Conservation (phyloP, 352 stramenopile species). For the Globisporangium takayamanum region DNA sequence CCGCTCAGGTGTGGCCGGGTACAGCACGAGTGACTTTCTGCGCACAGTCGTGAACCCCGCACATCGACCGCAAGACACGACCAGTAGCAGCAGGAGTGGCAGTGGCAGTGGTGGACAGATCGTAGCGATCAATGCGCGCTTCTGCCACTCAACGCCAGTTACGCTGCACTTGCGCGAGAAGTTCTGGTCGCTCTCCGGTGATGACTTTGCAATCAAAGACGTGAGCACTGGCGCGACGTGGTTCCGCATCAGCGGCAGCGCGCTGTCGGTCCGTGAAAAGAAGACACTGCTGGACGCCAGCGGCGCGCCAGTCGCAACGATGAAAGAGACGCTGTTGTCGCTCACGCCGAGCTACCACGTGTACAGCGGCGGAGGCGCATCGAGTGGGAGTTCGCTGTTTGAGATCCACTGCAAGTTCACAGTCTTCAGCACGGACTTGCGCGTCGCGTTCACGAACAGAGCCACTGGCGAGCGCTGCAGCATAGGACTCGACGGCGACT, state of each 20-base stretch:
- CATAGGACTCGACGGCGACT: conserved; percentile 19
- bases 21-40: not conserved
- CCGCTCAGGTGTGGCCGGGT: not conserved
- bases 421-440: conserved; percentile 12
- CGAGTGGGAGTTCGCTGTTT: conserved; percentile 5
- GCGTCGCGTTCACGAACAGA: conserved; percentile 17
- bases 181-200: conserved; percentile 15
- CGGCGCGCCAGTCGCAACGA: conserved; percentile 15
- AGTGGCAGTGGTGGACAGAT: not conserved
- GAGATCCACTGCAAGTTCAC: conserved; percentile 17
- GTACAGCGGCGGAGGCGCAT: conserved; percentile 6
- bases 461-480: conserved; percentile 10
- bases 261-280: conserved; percentile 15
- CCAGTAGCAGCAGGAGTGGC: not conserved
- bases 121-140: conserved; percentile 6
- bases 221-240: conserved; percentile 6
- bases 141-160: conserved; percentile 11
- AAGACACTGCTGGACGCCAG: conserved; percentile 21
- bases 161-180: conserved; percentile 25
- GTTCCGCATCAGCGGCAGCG: conserved; percentile 19
- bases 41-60: not conserved
- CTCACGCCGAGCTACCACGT: conserved; percentile 18
- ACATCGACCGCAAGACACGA: conserved; percentile 2
- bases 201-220: conserved; percentile 25
- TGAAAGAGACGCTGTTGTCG: conserved; percentile 14